A percentile compares a stretch with the other conserved stretches of the same genome.
Evolutionary conservation across 495 filamentous ascomycete genomes (phyloP).

Genomic region (Parachaetomium inaequale): DNA sequence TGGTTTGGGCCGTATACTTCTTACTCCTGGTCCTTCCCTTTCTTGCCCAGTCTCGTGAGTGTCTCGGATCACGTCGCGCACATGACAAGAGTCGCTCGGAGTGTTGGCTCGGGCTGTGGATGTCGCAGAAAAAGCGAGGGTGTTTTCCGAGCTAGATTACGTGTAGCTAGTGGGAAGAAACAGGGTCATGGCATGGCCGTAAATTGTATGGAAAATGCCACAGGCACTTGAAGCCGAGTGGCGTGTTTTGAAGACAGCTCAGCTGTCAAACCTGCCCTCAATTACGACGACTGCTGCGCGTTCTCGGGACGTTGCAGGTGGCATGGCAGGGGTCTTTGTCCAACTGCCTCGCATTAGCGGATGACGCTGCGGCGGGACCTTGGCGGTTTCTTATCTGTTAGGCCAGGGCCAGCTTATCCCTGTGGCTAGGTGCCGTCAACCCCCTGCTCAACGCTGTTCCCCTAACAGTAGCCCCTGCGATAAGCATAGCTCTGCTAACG

Average conservation of each 20-base stretch:
- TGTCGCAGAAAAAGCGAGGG: neutral
- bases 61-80: neutral
- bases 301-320: neutral
- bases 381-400: constrained; percentile 16
- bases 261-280: neutral
- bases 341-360: constrained; percentile 10
- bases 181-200: neutral
- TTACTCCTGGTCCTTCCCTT: neutral
- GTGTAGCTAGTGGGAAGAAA: neutral
- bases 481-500: constrained; percentile 1
- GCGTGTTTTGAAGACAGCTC: neutral
- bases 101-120: neutral
- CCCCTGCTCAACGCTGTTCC: neutral
- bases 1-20: too few species aligned
- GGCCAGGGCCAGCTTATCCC: too few species aligned
- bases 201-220: neutral
- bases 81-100: neutral
- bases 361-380: constrained; percentile 2
- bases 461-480: neutral
- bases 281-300: constrained; percentile 5
- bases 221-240: neutral
- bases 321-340: constrained; percentile 13
- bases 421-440: too few species aligned
- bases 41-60: neutral
- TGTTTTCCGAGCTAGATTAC: neutral